Percentiles rank a stretch among this genome's conserved stretches.
phyloP scores from a whole-genome alignment of 441 rosid genomes.

The Populus hybrid region DNA sequence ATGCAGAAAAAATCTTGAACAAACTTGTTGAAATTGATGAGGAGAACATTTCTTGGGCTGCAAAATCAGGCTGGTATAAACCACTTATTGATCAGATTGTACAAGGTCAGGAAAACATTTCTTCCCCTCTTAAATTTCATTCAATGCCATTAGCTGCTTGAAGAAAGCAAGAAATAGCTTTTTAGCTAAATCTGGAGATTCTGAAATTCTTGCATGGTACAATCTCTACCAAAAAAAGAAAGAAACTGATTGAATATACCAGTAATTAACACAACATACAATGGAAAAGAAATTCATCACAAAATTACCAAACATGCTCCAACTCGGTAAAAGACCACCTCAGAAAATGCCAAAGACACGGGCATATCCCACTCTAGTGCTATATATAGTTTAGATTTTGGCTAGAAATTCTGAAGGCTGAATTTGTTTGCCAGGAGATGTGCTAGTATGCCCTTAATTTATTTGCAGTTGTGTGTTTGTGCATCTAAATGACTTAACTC shows the following conservation, averaged over 20 bases:
- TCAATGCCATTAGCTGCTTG: slow-evolving; percentile 3
- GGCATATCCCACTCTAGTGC: not conserved
- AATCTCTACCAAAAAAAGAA: too few relatives aligned
- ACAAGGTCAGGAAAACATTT: slow-evolving; percentile 39
- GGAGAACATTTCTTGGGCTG: slow-evolving; percentile 51
- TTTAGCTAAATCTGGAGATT: not conserved
- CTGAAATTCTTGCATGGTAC: not conserved
- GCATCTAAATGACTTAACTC: not conserved
- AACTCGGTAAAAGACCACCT: not conserved
- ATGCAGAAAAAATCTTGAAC: slow-evolving; percentile 46
- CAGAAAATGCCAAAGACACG: not conserved
- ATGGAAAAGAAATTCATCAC: not conserved
- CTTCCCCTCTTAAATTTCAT: not conserved
- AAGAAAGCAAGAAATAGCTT: not conserved
- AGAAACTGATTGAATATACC: not conserved
- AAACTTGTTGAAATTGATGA: slow-evolving; percentile 54
- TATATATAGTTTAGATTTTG: not conserved
- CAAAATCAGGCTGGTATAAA: slow-evolving; percentile 58
- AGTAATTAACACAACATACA: not conserved
- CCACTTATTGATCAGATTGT: slow-evolving; percentile 51
- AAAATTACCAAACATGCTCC: not conserved
- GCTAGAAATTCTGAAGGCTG: not conserved
- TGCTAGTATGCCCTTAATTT: not conserved
- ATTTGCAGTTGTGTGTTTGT: not conserved
- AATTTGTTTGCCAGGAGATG: not conserved